phyloP scores from a whole-genome alignment of 2,329 filamentous ascomycete genomes.

The Xylariaceae sp. region DNA sequence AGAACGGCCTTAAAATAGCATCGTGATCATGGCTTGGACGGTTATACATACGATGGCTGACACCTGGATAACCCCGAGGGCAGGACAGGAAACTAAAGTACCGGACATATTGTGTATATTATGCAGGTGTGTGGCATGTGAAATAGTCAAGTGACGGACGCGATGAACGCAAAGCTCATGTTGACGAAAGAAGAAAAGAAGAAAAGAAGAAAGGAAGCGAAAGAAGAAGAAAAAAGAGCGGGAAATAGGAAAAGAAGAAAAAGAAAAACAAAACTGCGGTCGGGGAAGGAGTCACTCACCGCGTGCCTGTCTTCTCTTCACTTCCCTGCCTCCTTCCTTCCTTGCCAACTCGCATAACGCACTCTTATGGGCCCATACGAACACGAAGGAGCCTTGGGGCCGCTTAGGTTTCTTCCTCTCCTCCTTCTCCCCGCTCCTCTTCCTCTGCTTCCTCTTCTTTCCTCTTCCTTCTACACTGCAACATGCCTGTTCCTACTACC shows the following conservation, averaged over 20 bases:
- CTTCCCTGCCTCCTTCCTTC: not conserved
- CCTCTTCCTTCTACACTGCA: not conserved
- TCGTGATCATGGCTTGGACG: not conserved
- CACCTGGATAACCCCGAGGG: not conserved
- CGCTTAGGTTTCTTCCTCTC: constrained; percentile 1
- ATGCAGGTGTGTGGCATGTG: not conserved
- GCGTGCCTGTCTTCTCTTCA: not conserved
- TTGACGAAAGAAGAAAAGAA: not conserved
- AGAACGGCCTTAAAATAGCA: not conserved
- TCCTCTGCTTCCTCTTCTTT: constrained; percentile 5
- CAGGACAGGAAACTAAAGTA: not conserved
- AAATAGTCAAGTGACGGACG: not conserved
- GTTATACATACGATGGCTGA: not conserved
- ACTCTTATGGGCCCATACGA: constrained; percentile 6
- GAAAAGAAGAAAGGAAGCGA: not conserved
- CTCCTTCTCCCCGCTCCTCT: constrained; percentile 18
- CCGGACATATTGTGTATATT: too few relatives aligned
- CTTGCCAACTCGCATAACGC: not conserved
- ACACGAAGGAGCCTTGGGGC: constrained; percentile 2
- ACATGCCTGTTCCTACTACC: not conserved
- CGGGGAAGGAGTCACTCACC: constrained; percentile 9
- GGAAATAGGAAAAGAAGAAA: not conserved
- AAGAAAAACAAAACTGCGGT: not conserved
- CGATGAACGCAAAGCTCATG: not conserved
- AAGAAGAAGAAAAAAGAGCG: not conserved